Base-by-base conservation (phyloP, 2,329 filamentous ascomycete species). In the Falciphora oryzae region DNA sequence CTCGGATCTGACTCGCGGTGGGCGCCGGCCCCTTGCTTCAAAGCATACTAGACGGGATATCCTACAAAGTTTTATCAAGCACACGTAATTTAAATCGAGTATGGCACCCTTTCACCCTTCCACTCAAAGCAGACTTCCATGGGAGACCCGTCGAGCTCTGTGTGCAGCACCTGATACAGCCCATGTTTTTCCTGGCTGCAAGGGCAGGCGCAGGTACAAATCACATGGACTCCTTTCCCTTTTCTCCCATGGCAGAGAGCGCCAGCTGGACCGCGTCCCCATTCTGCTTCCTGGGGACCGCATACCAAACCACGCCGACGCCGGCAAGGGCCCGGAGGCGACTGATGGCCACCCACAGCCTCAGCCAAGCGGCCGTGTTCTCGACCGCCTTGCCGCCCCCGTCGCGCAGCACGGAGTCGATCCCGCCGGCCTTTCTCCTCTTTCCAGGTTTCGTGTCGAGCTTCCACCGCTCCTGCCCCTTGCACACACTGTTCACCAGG, bases 311-410 rank as follows among this genome's bases (percentile, higher is more conserved):
- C 25, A 61, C 32, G 6, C 28, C 27, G 13, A 61, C 59, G 27
- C 28, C 38, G 32, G 32, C 32, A 11, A 61, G 59, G 7, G 38
- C 59, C 32, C 11, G 6, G 13, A 61, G 8, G 59, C 28, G 25
- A 13, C 16, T 28, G n/a, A 61, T 16, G 59, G 32, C 38, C 32
- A 38, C 59, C 59, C 59, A 61, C 31, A 61, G 59, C 59, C 32
- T 35, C 59, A 28, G 11, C 59, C 59, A 61, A 7, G 25, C 59
- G 14, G 38, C 27, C 32, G n/a, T 4, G 32, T 44, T 61, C 38
- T 28, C 18, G 22, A 44, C 11, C 32, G 32, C 16, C 32, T n/a
- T 16, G n/a, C 32, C 59, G 11, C 18, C 18, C 16, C 32, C 7
- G 59, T 61, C 38, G 14, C 27, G 32, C 11, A 61, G 13, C 32